Base-by-base conservation (phyloP, 441 rosid species). In the Brassica hybrid region DNA sequence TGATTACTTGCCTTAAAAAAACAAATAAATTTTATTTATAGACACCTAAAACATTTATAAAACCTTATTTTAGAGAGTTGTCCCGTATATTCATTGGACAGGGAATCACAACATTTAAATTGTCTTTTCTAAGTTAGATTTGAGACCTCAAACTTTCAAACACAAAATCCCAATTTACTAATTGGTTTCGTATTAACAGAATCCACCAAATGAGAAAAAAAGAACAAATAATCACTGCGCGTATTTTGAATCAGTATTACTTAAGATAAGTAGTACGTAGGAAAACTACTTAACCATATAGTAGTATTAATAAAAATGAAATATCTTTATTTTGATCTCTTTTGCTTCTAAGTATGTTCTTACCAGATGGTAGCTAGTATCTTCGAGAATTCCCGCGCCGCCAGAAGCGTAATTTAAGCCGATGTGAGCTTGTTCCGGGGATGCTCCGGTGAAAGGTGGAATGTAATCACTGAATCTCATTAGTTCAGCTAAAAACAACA, bases 361-460 rank as follows among this genome's bases (percentile, higher is more conserved):
- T 71, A 81, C 90, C 86, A 73, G 27, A 17, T 83, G 73, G 2
- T 65, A 50, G 73, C 87, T 86, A 13, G 84, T 76, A 23, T 86
- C 83, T 34, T 80, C 52, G 0, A 67, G 87, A 65, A 89, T 71
- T 21, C 93, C 91, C 1, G 84, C 80, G 10, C 76, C 83, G 21
- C 88, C 91, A 7, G 93, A 89, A 25, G 93, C 93, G 75, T 89
- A 89, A 65, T 89, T 85, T 9, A 89, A 66, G 18, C 93, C 93
- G 71, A 59, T 80, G 27, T 84, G 77, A 60, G 80, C 76, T 18
- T 83, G 75, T 8, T 34, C 30, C 10, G 80, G 82, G 1, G 52
- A 78, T 57, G 85, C 80, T 52, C 74, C 81, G 8, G 85, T 80
- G 13, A 79, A 85, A 7, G 87, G 82, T 45, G 83, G 91, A 59